These are phyloP conservation scores for Apium graveolens DNA, from an alignment of 129 eudicot genomes.

Conservation along the genomic window DNA sequence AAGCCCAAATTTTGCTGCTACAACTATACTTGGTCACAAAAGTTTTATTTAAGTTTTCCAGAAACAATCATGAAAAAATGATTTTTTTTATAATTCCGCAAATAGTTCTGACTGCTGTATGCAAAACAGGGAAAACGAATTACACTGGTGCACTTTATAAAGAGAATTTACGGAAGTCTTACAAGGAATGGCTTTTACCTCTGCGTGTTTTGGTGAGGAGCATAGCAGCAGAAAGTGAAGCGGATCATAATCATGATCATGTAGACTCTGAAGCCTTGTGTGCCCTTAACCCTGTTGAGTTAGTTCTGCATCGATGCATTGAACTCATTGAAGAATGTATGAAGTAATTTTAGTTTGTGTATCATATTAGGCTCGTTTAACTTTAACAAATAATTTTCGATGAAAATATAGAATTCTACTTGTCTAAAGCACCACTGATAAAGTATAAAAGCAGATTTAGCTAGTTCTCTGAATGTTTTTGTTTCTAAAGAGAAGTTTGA, in stretches of 20 bases:
- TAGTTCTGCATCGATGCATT: conserved; percentile 77
- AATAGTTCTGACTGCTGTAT: not conserved
- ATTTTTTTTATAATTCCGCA: not conserved
- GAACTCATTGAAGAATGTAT: conserved; percentile 85
- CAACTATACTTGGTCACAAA: not conserved
- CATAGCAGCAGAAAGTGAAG: conserved; percentile 39
- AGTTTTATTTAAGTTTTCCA: not conserved
- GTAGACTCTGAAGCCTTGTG: conserved; percentile 34
- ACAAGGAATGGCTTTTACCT: conserved; percentile 81
- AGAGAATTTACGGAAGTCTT: conserved; percentile 52
- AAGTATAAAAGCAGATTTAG: too few species aligned
- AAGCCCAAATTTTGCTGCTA: not conserved
- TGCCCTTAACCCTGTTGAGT: conserved; percentile 71
- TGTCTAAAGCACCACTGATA: not conserved
- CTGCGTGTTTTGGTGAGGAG: conserved; percentile 48
- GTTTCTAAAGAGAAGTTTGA: not conserved
- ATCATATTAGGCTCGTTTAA: not conserved
- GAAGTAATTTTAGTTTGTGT: conserved; percentile 23
- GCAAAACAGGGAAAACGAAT: conserved; percentile 65
- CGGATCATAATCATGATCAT: conserved; percentile 26
- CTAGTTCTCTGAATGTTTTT: not conserved
- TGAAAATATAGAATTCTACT: not conserved
- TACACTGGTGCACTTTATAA: conserved; percentile 54
- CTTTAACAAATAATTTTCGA: not conserved
- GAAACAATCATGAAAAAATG: not conserved